phyloP scores from a whole-genome alignment of 2,329 filamentous ascomycete genomes.

The Meredithiella fracta region DNA sequence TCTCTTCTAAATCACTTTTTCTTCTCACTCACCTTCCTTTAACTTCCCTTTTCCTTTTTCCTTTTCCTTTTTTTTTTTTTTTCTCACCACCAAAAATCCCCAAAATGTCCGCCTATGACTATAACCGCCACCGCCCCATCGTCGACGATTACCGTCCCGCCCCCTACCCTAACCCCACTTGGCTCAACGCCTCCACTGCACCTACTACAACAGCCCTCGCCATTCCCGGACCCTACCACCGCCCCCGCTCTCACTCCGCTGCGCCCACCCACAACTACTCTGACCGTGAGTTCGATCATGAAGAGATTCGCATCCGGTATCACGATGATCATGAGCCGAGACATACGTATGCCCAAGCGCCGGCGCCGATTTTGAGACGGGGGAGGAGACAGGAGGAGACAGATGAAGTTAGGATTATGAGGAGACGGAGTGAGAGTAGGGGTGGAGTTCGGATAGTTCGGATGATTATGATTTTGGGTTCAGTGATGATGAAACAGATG shows the following conservation, averaged over 20 bases:
- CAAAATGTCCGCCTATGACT: background rate
- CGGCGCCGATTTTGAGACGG: background rate
- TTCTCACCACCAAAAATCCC: background rate
- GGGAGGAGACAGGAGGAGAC: background rate
- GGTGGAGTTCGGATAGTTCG: background rate
- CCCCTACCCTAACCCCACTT: background rate
- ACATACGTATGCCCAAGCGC: background rate
- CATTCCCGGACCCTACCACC: background rate
- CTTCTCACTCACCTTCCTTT: too few relatives aligned
- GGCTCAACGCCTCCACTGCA: background rate
- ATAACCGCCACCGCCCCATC: background rate
- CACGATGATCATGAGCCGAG: background rate
- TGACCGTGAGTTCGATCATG: background rate
- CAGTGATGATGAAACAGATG: background rate
- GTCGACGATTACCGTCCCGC: background rate
- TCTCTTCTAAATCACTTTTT: too few relatives aligned
- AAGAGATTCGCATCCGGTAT: background rate
- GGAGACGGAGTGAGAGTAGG: constrained; percentile 1
- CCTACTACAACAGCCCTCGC: background rate
- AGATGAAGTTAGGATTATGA: background rate
- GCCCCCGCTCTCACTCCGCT: background rate
- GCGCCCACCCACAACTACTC: background rate
- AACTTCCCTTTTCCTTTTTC: background rate
- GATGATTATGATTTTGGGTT: background rate
- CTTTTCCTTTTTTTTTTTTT: background rate